Base-by-base conservation (phyloP, 129 eudicot genomes). In the Erigeron canadensis region DNA sequence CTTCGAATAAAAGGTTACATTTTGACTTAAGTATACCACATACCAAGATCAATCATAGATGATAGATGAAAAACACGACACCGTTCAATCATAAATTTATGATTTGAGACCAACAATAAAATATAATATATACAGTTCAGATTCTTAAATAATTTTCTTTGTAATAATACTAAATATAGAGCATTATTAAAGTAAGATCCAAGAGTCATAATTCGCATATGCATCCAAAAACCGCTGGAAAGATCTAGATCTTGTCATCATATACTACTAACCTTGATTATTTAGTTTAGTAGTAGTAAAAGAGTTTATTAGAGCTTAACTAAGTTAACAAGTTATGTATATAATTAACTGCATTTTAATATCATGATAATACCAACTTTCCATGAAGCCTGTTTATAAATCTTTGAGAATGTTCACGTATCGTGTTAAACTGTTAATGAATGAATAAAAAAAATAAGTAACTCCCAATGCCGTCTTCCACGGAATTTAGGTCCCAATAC, bases 41-140 rank as follows among this genome's bases (percentile, higher is more conserved):
- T n/a, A 13, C 16, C 2, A 50, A 50, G 48, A 44, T 44, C 37
- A 43, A 18, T 54, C 74, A 38, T 37, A 16, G 2, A n/a, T n/a
- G n/a, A n/a, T n/a, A n/a, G n/a, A 53, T 69, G 51, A 17, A 22
- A 73, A 63, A 73, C 77, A 15, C 77, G 63, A 62, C 70, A 46
- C 63, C 71, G 77, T 13, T 73, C 41, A 73, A 73, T 61, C 62
- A 73, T 61, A 8, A 10, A 17, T 1, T 0, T n/a, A 54, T 59
- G 64, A 59, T 59, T 28, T 59, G 64, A 21, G 23, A 22, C 15
- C n/a, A 13, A 2, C 13, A 67, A 2, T 18, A 8, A 34, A 69
- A 10, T 56, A 17, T 16, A 15, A 9, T 42, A 69, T 13, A 15
- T 6, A 7, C 0, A 22, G 19, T 2, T 4, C 10, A 47, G 59